Evolutionary conservation across 805 yeast genomes (phyloP).

Genomic region (Metschnikowia drakensbergensis): DNA sequence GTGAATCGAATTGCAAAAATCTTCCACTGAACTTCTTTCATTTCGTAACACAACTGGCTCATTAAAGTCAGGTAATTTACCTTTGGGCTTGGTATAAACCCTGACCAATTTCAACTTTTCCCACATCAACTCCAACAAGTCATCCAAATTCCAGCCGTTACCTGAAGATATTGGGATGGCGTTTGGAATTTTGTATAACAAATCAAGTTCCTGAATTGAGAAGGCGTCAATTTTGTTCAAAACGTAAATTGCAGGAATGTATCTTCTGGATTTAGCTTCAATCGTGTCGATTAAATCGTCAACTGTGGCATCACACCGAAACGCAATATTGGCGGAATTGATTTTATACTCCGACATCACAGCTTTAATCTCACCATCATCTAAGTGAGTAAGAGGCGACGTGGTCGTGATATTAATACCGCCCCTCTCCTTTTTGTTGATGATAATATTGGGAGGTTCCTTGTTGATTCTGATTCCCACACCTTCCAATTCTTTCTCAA

Average conservation of each 20-base stretch:
- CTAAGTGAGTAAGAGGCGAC: constrained; percentile 86
- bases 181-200: constrained; percentile 87
- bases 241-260: constrained; percentile 93
- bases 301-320: constrained; percentile 96
- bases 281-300: constrained; percentile 94
- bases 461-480: constrained; percentile 94
- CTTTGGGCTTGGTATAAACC: constrained; percentile 97
- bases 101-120: constrained; percentile 83
- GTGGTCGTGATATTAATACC: constrained; percentile 93
- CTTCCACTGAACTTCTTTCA: constrained; percentile 82
- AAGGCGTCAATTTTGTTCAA: constrained; percentile 94
- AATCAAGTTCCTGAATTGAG: constrained; percentile 87
- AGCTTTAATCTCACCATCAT: constrained; percentile 89
- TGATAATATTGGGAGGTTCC: constrained; percentile 86
- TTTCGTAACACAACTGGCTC: constrained; percentile 92
- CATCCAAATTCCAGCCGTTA: constrained; percentile 95
- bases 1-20: constrained; percentile 95
- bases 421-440: constrained; percentile 92
- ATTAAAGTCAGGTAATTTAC: constrained; percentile 84
- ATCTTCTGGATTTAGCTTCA: constrained; percentile 85
- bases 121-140: constrained; percentile 94
- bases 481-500: constrained; percentile 94
- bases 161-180: constrained; percentile 97
- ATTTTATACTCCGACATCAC: constrained; percentile 95
- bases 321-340: constrained; percentile 92